Evolutionary conservation across 306 rosid species (phyloP).

Genomic region (Sechiopsis laciniata): DNA sequence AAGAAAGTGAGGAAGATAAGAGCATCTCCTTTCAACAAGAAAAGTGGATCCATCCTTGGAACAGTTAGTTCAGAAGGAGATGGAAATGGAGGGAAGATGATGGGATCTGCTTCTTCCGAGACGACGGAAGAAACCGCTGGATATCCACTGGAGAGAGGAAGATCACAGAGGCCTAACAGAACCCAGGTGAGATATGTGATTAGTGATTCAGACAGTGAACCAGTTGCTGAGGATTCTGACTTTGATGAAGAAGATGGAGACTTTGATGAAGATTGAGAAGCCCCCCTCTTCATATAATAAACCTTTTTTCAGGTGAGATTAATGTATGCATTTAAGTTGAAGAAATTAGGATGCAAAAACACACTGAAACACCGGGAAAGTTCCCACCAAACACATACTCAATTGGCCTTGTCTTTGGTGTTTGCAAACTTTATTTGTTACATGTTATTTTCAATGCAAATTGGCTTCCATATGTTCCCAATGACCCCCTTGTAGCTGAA

Average conservation of each 20-base stretch:
- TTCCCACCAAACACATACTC: no score
- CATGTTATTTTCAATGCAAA: no score
- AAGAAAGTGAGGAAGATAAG: slow-evolving; percentile 91
- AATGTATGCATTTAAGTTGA: no score
- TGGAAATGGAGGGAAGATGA: slow-evolving; percentile 30
- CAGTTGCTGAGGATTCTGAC: slow-evolving; percentile 38
- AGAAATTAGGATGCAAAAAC: no score
- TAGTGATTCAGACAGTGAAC: slow-evolving; percentile 67
- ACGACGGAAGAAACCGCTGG: slow-evolving; percentile 27
- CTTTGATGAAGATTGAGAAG: neutral
- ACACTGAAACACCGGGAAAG: no score
- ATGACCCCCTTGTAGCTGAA: no score
- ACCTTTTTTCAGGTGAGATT: no score
- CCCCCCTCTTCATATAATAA: no score
- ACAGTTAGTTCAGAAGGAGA: slow-evolving; percentile 17
- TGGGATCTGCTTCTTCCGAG: slow-evolving; percentile 34
- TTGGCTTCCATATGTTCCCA: no score
- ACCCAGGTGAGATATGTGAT: slow-evolving; percentile 37
- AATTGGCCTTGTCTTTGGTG: no score
- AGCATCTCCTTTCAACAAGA: slow-evolving; percentile 75
- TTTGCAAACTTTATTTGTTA: no score
- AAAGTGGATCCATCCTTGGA: slow-evolving; percentile 55
- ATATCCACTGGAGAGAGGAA: slow-evolving; percentile 29
- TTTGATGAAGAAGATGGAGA: slow-evolving; percentile 41
- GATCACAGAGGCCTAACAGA: slow-evolving; percentile 58